phyloP scores from a whole-genome alignment of 192 early-diverging fungal genomes.

The Coemansia sp. region DNA sequence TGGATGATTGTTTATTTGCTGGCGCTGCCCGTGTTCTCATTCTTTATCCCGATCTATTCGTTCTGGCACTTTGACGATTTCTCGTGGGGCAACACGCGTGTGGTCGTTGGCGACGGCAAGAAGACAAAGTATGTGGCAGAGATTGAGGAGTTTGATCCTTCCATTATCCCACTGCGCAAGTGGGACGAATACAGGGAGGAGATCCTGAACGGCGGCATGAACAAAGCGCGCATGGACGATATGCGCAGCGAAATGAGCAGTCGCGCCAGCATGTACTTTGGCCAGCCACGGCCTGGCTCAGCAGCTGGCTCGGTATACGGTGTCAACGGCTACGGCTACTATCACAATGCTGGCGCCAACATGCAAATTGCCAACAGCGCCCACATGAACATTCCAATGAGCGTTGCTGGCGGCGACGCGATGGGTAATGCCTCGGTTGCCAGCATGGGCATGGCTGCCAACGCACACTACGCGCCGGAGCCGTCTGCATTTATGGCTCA shows the following conservation, averaged over 20 bases:
- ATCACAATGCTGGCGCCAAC: constrained; percentile 35
- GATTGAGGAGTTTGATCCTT: constrained; percentile 75
- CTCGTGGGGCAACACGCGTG: no score
- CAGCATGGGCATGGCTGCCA: constrained; percentile 21
- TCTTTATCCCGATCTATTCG: constrained; percentile 85
- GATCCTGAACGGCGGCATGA: constrained; percentile 32
- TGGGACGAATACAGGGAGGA: constrained; percentile 84
- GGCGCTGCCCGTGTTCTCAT: constrained; percentile 90
- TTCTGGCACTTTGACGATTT: constrained; percentile 98
- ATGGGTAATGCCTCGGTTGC: constrained; percentile 22
- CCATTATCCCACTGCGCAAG: constrained; percentile 74
- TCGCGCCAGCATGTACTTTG: constrained; percentile 57
- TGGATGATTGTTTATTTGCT: constrained; percentile 98
- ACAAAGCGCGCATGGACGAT: constrained; percentile 43
- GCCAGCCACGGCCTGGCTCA: constrained; percentile 45
- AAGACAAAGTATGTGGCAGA: constrained; percentile 62
- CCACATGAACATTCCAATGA: constrained; percentile 39
- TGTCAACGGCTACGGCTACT: constrained; percentile 49
- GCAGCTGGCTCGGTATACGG: constrained; percentile 48
- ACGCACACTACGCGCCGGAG: constrained; percentile 21
- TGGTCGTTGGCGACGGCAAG: constrained; percentile 67
- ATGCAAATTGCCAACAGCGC: constrained; percentile 35
- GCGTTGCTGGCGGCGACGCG: constrained; percentile 36
- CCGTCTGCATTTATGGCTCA: constrained; percentile 6
- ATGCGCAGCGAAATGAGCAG: constrained; percentile 57